Percentiles rank a stretch among this genome's conserved stretches.
Conservation (phyloP, 1,139 yeast genomes). For the Candida sojae region DNA sequence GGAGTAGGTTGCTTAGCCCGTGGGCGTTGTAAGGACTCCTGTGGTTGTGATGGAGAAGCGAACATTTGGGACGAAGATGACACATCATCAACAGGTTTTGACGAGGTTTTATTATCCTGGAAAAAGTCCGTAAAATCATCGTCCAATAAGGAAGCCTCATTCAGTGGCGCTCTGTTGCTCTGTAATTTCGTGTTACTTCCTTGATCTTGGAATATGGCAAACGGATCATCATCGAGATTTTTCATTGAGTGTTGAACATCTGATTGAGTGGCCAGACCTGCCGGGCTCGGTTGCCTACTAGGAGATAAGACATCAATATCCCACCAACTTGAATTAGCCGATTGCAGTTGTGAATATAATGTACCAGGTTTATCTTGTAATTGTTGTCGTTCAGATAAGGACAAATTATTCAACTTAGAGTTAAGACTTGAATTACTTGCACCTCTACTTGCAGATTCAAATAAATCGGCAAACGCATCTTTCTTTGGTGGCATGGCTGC, state of each 20-base stretch:
- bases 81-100: conserved; percentile 5
- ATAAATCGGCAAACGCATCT: conserved; percentile 51
- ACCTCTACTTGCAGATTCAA: conserved; percentile 32
- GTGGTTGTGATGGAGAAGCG: background rate
- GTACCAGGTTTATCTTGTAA: conserved; percentile 11
- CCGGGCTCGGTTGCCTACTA: conserved; percentile 11
- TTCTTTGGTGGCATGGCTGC: conserved; percentile 35
- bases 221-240: conserved; percentile 18
- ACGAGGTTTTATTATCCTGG: conserved; percentile 17
- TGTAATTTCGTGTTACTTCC: background rate
- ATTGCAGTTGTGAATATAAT: conserved; percentile 2
- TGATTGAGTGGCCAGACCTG: background rate
- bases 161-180: background rate
- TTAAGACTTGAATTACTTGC: conserved; percentile 7
- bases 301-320: conserved; percentile 21
- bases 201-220: conserved; percentile 18
- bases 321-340: conserved; percentile 19
- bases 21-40: background rate
- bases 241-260: background rate
- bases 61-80: background rate
- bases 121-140: conserved; percentile 48
- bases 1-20: conserved; percentile 4
- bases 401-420: conserved; percentile 17
- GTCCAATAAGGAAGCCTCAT: conserved; percentile 29
- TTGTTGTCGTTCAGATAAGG: conserved; percentile 24